Conservation (phyloP, 164 flowering plant species). For the Sedum album region DNA sequence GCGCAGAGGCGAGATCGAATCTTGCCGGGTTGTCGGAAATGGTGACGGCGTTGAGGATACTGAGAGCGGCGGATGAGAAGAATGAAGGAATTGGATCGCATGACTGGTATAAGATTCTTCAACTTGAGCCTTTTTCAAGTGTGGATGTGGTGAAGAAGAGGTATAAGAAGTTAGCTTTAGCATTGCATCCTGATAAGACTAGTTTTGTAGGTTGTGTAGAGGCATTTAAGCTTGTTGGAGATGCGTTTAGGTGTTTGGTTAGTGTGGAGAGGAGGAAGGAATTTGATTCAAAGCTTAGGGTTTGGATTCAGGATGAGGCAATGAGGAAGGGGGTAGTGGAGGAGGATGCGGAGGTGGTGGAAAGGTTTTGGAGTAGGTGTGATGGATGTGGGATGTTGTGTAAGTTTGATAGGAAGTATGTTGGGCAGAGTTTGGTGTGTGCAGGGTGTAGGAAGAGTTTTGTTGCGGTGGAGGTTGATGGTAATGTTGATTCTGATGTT, state of each 20-base stretch:
- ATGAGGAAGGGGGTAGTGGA: slow-evolving; percentile 12
- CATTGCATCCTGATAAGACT: slow-evolving; percentile 75
- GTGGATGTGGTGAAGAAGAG: slow-evolving; percentile 46
- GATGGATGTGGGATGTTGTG: no score
- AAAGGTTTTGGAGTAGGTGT: slow-evolving; percentile 71
- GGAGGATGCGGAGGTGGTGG: slow-evolving; percentile 14
- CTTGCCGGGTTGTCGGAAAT: slow-evolving; percentile 49
- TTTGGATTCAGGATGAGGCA: slow-evolving; percentile 39
- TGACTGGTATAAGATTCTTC: slow-evolving; percentile 64
- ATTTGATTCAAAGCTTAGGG: slow-evolving; percentile 54
- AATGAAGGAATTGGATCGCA: slow-evolving; percentile 12
- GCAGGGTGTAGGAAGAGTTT: slow-evolving; percentile 67
- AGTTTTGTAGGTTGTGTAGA: slow-evolving; percentile 48
- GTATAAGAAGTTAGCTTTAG: slow-evolving; percentile 64
- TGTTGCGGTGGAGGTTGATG: slow-evolving; percentile 48
- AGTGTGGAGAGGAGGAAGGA: slow-evolving; percentile 54
- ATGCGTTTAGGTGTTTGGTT: slow-evolving; percentile 51
- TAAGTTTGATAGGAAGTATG: no score
- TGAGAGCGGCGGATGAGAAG: slow-evolving; percentile 25
- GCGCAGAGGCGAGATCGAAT: slow-evolving; percentile 34
- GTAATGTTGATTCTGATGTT: slow-evolving; percentile 14
- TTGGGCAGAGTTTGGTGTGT: slow-evolving; percentile 55
- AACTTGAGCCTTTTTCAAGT: slow-evolving; percentile 63
- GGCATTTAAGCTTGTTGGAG: slow-evolving; percentile 68
- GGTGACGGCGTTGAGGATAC: slow-evolving; percentile 49